phyloP scores from a whole-genome alignment of 352 stramenopile genomes.

The Thraustochytrium sp. region DNA sequence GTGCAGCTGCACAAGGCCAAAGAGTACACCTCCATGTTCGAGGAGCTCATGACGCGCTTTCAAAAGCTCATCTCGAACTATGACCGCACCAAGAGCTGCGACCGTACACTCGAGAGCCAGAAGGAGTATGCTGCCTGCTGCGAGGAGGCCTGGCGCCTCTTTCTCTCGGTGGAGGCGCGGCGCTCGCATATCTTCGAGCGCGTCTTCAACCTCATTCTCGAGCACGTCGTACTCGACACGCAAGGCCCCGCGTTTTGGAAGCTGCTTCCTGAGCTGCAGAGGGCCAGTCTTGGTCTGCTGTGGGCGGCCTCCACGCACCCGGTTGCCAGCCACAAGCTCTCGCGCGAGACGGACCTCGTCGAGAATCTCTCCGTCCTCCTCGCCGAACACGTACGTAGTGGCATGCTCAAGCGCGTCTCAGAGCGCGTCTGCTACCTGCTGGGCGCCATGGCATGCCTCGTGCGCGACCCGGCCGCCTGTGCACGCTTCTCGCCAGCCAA shows the following conservation, averaged over 20 bases:
- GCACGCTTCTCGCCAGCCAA: neutral
- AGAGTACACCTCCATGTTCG: neutral
- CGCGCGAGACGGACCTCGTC: neutral
- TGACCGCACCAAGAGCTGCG: neutral
- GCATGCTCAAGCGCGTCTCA: neutral
- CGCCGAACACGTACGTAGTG: neutral
- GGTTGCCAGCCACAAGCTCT: neutral
- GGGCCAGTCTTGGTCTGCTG: neutral
- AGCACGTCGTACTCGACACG: neutral
- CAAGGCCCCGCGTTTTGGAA: neutral
- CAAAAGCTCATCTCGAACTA: neutral
- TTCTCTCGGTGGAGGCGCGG: neutral
- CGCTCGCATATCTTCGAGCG: neutral
- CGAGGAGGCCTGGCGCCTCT: conserved; percentile 3
- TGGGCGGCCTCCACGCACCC: conserved; percentile 2
- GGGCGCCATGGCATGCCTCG: neutral
- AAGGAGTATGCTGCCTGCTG: neutral
- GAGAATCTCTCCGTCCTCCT: neutral
- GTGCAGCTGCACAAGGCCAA: conserved; percentile 22
- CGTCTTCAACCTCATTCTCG: neutral
- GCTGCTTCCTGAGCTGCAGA: neutral
- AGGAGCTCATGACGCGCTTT: neutral
- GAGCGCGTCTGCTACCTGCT: neutral
- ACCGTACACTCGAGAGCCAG: neutral
- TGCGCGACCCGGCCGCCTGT: neutral